Evolutionary conservation across 139 green algal genomes (phyloP), one percentile per base, ranked within the genome.

Genomic region (Ettlia oleoabundans): DNA sequence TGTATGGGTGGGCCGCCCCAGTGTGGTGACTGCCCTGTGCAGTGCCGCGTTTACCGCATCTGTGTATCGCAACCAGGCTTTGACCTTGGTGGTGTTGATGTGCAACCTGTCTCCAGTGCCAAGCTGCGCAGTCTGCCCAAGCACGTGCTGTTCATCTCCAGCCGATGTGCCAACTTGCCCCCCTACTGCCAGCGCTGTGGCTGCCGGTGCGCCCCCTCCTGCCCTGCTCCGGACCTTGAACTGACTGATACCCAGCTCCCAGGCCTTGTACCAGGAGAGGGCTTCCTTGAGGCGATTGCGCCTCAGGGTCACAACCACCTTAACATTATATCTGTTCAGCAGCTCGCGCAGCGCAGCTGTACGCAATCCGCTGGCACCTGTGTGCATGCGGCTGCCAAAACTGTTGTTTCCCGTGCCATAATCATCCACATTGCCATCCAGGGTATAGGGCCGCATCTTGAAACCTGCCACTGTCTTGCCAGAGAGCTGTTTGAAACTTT

Each of bases 191-290:
- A 24, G 10, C 58, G 58, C 6, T 9, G 21, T n/a, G 21, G 58
- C 58, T 30, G 58, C 9, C 58, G 58, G 21, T 30, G 9, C 15
- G 19, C 21, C 58, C 15, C 21, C 58, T 24, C 15, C 15, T 15
- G 58, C 58, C 15, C 15, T 30, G 58, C 58, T n/a, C n/a, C n/a
- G n/a, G 15, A 30, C 15, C 63, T 41, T 6, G n/a, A 81, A 81
- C 58, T 81, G 75, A n/a, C 40, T 70, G 21, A 71, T 30, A 0
- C 58, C 58, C 4, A 81, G 75, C 28, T 71, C 75, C n/a, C 75
- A 5, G 0, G 75, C 75, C 40, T 81, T 81, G 75, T 81, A 70
- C 75, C 75, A 81, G 2, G 55, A 72, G 9, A 81, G 58, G 13
- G 75, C 75, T 19, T 81, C 75, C 61, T 81, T 81, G 8, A 81